phyloP scores from a whole-genome alignment of 139 green algal species.

The Ettlia oleoabundans region DNA sequence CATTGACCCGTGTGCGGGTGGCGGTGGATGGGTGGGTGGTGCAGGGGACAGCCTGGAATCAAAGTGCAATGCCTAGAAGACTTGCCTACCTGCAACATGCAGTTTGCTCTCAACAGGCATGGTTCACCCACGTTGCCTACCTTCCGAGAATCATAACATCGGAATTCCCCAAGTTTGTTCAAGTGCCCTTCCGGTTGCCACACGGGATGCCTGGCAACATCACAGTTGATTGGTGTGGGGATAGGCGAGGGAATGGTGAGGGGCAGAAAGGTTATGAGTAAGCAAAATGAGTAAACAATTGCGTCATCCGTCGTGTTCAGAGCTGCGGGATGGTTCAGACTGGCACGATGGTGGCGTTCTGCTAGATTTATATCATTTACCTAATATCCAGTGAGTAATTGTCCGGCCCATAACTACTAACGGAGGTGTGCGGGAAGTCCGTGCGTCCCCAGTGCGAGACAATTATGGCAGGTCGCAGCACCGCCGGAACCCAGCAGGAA shows the following conservation, averaged over 20 bases:
- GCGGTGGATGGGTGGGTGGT: no score
- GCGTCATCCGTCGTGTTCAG: no score
- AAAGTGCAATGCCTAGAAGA: no score
- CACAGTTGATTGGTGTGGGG: not conserved
- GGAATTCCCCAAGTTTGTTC: constrained; percentile 21
- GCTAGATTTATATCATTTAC: not conserved
- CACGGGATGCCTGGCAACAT: constrained; percentile 20
- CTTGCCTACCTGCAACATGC: no score
- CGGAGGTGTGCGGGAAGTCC: constrained; percentile 21
- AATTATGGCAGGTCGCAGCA: constrained; percentile 46
- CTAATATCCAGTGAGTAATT: not conserved
- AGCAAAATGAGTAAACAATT: no score
- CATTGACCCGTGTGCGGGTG: no score
- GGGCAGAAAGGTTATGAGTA: not conserved
- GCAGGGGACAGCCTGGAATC: no score
- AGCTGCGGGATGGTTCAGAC: no score
- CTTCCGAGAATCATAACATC: constrained; percentile 49
- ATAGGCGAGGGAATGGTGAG: not conserved
- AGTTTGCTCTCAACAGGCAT: not conserved
- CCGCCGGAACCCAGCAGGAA: constrained; percentile 54
- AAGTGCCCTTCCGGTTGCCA: constrained; percentile 31
- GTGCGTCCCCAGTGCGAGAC: constrained; percentile 55
- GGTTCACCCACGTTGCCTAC: not conserved
- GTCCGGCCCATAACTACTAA: not conserved
- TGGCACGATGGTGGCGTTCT: no score